Conservation (phyloP, 768 basidiomycete genomes). For the Lactifluus volemus region DNA sequence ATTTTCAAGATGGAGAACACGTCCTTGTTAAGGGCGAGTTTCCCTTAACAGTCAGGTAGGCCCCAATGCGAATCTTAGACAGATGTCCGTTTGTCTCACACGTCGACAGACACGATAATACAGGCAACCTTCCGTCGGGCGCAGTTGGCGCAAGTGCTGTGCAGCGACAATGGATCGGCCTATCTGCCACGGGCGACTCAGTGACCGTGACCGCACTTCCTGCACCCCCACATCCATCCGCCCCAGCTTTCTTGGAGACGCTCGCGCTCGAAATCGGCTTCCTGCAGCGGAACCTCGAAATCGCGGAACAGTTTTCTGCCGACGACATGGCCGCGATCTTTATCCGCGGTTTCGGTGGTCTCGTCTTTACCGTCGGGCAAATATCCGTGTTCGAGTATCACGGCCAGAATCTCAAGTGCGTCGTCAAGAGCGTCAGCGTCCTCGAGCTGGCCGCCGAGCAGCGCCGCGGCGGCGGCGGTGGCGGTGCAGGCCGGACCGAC, state of each 20-base stretch:
- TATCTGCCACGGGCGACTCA: constrained; percentile 69
- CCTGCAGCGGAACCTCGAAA: constrained; percentile 42
- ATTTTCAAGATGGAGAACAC: constrained; percentile 67
- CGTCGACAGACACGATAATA: constrained; percentile 64
- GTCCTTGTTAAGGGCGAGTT: constrained; percentile 66
- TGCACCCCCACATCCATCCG: constrained; percentile 35
- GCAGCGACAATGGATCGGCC: constrained; percentile 85
- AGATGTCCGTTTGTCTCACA: neutral
- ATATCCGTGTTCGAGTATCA: constrained; percentile 81
- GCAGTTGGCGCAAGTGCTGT: constrained; percentile 66
- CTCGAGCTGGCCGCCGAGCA: constrained; percentile 59
- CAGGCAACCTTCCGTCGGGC: constrained; percentile 58
- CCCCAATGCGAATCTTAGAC: neutral
- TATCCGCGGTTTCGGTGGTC: constrained; percentile 61
- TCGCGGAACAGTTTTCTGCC: constrained; percentile 65
- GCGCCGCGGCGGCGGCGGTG: constrained; percentile 31
- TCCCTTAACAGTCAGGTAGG: constrained; percentile 67
- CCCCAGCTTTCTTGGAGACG: constrained; percentile 60
- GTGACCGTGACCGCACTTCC: constrained; percentile 59
- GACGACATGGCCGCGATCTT: constrained; percentile 81
- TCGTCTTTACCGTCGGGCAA: constrained; percentile 62
- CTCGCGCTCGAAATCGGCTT: constrained; percentile 78
- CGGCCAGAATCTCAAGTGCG: constrained; percentile 70
- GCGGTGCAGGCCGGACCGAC: constrained; percentile 18
- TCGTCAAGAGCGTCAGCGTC: constrained; percentile 49